Evolutionary conservation across 345 rosid genomes (phyloP).

Genomic region (Camelina sativa): DNA sequence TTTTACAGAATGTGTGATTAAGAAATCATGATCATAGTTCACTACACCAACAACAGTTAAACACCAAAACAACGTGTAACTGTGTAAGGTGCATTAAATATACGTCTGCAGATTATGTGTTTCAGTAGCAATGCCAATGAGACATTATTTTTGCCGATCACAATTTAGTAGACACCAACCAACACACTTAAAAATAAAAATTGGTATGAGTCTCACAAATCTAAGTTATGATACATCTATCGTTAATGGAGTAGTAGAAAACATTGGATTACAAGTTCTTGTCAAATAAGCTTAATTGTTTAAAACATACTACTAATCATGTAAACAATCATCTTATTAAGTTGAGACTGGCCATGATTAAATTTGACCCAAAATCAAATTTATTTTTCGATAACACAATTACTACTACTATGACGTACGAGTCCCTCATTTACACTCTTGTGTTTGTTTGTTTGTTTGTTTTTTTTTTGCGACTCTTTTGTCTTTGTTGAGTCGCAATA

Average conservation of each 20-base stretch:
- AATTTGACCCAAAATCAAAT: background rate
- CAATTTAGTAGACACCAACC: background rate
- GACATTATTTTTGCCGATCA: background rate
- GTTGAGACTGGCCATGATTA: no score
- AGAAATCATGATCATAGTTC: background rate
- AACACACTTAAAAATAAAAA: no score
- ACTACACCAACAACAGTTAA: no score
- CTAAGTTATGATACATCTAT: background rate
- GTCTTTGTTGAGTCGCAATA: no score
- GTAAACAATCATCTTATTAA: background rate
- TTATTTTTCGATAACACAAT: background rate
- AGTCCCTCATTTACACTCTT: background rate
- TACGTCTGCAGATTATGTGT: background rate
- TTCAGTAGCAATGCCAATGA: background rate
- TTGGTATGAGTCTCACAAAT: background rate
- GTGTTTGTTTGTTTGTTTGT: background rate
- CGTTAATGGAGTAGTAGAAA: background rate
- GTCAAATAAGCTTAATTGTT: background rate
- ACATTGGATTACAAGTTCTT: background rate
- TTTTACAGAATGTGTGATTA: background rate
- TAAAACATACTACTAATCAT: no score
- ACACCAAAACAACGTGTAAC: background rate
- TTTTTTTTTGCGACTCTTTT: no score
- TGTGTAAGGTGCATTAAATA: background rate
- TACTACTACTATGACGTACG: background rate